These are phyloP conservation scores for Aspergillus awamori DNA, from an alignment of 2,329 filamentous ascomycete species.

Conservation along the genomic window DNA sequence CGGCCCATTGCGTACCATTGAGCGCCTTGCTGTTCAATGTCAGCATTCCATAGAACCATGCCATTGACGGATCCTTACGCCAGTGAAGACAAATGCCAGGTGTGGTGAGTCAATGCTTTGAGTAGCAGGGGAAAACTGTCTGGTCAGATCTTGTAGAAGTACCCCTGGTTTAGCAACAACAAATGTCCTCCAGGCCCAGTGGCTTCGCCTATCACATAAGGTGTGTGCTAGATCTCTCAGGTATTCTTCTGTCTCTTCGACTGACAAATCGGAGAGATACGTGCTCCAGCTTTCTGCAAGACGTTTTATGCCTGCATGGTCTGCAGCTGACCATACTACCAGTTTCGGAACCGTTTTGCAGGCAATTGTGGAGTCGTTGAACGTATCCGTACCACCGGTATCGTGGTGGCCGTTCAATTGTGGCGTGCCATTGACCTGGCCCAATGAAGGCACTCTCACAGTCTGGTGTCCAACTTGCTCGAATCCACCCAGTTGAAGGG, in stretches of 20 bases:
- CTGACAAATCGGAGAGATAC: neutral
- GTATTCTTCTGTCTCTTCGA: neutral
- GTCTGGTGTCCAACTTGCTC: neutral
- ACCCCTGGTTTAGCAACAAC: neutral
- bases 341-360: neutral
- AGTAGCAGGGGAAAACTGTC: neutral
- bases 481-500: neutral
- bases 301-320: conserved; percentile 15
- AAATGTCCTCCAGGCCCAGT: conserved; percentile 1
- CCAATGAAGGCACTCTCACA: neutral
- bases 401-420: neutral
- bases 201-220: conserved; percentile 6
- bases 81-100: neutral
- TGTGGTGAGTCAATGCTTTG: neutral
- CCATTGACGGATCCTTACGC: neutral
- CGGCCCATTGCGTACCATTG: conserved; percentile 34
- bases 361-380: too few species aligned
- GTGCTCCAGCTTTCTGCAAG: conserved; percentile 6
- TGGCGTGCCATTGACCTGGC: neutral
- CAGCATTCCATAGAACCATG: conserved; percentile 4
- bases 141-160: neutral
- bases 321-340: conserved; percentile 16
- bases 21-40: conserved; percentile 27
- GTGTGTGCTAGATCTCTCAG: conserved; percentile 8
- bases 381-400: too few species aligned